These are phyloP conservation scores for Marasmius oreades DNA, from an alignment of 1,284 basidiomycete species.

Conservation along the genomic window DNA sequence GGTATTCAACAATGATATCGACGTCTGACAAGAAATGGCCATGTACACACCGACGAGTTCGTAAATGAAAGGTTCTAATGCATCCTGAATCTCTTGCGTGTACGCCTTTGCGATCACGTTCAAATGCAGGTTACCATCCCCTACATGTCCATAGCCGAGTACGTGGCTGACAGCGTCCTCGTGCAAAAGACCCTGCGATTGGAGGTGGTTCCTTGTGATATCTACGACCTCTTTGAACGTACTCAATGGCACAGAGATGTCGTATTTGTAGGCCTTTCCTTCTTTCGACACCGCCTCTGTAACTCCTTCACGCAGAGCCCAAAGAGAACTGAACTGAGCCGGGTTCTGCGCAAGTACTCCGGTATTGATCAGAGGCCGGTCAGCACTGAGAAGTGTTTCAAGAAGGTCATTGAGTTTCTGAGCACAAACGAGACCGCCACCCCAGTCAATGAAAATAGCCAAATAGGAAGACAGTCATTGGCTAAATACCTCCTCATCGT, in stretches of 20 bases:
- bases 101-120: slow-evolving; percentile 90
- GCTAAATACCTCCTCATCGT: slow-evolving; percentile 98
- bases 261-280: slow-evolving; percentile 97
- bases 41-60: slow-evolving; percentile 80
- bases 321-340: slow-evolving; percentile 86
- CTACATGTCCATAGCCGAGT: slow-evolving; percentile 94
- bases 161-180: slow-evolving; percentile 78
- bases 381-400: slow-evolving; percentile 75
- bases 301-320: slow-evolving; percentile 93
- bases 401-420: slow-evolving; percentile 89
- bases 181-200: slow-evolving; percentile 70
- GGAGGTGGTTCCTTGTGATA: slow-evolving; percentile 70
- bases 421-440: neutral
- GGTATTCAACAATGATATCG: neutral
- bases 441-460: neutral
- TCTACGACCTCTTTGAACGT: slow-evolving; percentile 92
- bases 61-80: slow-evolving; percentile 94
- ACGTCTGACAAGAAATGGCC: neutral
- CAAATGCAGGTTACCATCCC: slow-evolving; percentile 94
- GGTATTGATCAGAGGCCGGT: slow-evolving; percentile 77
- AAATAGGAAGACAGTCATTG: slow-evolving; percentile 15
- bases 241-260: slow-evolving; percentile 87
- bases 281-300: slow-evolving; percentile 94
- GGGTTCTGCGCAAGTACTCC: slow-evolving; percentile 94
- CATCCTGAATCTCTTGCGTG: slow-evolving; percentile 78